These are phyloP conservation scores for Macadamia tetraphylla DNA, from an alignment of 164 flowering plant genomes.

Conservation along the genomic window DNA sequence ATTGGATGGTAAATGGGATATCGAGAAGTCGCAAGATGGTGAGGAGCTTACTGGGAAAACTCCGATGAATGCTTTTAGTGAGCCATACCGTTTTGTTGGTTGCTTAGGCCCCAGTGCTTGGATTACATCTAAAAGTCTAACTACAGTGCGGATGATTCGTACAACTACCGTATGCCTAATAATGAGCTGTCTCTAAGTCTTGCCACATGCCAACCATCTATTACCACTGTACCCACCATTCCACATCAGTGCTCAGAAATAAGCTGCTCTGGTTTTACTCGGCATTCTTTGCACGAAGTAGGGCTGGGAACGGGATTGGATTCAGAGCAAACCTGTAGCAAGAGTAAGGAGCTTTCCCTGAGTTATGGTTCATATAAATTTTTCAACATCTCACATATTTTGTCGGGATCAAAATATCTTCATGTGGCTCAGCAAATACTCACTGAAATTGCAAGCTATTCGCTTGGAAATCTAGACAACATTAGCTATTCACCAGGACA, in stretches of 20 bases:
- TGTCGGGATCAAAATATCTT: slow-evolving; percentile 56
- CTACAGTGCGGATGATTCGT: slow-evolving; percentile 18
- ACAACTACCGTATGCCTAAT: slow-evolving; percentile 23
- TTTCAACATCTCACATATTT: slow-evolving; percentile 24
- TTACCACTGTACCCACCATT: slow-evolving; percentile 15
- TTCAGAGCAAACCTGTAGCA: slow-evolving; percentile 40
- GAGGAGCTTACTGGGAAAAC: slow-evolving; percentile 20
- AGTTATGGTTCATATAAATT: slow-evolving; percentile 23
- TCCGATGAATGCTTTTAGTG: slow-evolving; percentile 9
- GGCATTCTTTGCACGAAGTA: slow-evolving; percentile 17
- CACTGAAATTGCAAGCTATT: slow-evolving; percentile 48
- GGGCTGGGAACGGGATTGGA: slow-evolving; percentile 19
- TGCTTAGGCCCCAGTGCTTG: slow-evolving; percentile 24
- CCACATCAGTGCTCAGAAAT: slow-evolving; percentile 51
- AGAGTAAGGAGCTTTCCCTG: slow-evolving; percentile 34
- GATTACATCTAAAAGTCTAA: slow-evolving; percentile 23
- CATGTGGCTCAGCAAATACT: slow-evolving; percentile 68
- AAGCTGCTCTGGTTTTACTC: slow-evolving; percentile 15
- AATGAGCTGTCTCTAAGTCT: slow-evolving; percentile 73
- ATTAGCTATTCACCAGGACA: slow-evolving; percentile 12
- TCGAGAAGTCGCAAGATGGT: slow-evolving; percentile 13
- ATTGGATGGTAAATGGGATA: slow-evolving; percentile 28
- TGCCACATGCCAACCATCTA: slow-evolving; percentile 43
- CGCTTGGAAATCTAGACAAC: slow-evolving; percentile 42
- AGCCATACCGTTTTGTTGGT: slow-evolving; percentile 20